Percentiles rank a stretch among this genome's conserved stretches.
Evolutionary conservation across 139 green algal species (phyloP).

Genomic region (Nannochloris sp.): DNA sequence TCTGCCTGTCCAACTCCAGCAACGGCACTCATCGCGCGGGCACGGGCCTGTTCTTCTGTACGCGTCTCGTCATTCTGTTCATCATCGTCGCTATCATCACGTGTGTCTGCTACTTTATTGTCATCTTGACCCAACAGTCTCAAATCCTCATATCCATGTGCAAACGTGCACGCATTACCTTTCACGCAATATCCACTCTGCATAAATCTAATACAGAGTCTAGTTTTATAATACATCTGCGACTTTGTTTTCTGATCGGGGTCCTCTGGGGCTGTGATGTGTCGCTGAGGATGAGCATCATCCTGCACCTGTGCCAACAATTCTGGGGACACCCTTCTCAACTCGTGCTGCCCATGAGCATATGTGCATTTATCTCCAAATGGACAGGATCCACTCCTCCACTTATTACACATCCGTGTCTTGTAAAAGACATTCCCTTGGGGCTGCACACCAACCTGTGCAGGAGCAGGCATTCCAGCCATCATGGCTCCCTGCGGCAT

Average conservation of each 20-base stretch:
- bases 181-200: conserved; percentile 30
- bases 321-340: conserved; percentile 22
- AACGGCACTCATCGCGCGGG: conserved; percentile 10
- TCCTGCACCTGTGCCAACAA: conserved; percentile 11
- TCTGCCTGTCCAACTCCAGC: conserved; percentile 18
- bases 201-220: conserved; percentile 45
- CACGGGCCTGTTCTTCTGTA: not conserved
- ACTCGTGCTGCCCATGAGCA: conserved; percentile 28
- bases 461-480: no score
- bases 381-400: conserved; percentile 24
- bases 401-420: conserved; percentile 43
- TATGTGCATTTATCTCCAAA: conserved; percentile 45
- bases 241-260: conserved; percentile 1
- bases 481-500: no score
- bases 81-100: not conserved
- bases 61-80: not conserved
- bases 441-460: no score
- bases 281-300: conserved; percentile 2
- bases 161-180: conserved; percentile 31
- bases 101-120: not conserved
- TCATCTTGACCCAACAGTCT: not conserved
- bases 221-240: conserved; percentile 36
- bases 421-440: conserved; percentile 38
- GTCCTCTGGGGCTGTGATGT: not conserved
- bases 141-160: conserved; percentile 38